Evolutionary conservation across 495 filamentous ascomycete genomes (phyloP), one percentile per base, ranked within the genome.

Genomic region (Viridothelium virens): DNA sequence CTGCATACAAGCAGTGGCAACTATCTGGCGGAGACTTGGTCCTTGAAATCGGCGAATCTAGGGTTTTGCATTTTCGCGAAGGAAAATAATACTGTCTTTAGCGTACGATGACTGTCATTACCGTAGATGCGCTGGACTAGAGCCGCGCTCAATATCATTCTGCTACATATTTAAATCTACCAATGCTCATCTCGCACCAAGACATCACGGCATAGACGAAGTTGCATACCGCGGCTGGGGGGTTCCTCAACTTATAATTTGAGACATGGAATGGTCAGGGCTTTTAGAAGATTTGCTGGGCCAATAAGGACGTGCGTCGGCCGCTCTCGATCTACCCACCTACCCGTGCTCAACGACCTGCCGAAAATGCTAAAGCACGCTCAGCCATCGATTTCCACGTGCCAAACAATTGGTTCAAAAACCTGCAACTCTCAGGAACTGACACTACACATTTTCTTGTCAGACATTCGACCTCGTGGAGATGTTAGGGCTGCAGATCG

Each of bases 51-150:
- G 53, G 31, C 11, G 18, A 18, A 25, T 25, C 36, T 36, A n/a
- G 3, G 25, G 53, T 5, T 36, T 59, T 59, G 53, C 25, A 59
- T 36, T 6, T 33, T 59, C 36, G 3, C 7, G 53, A 36, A 31
- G 53, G 18, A 36, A 59, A 36, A 34, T 59, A 59, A 59, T 59
- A 6, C 53, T 59, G 53, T 59, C 53, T 18, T 31, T 59, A n/a
- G 7, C 53, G 53, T 2, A 59, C 31, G 6, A 36, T 36, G 6
- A 59, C 53, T 34, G 53, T 59, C 53, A 59, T 36, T 59, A 59
- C 53, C 14, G 53, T 7, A 36, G 53, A 10, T 14, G 7, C 18
- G 14, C 31, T 36, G 36, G 53, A 59, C 36, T 59, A 59, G 53
- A 59, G 53, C 6, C 36, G 53, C 5, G 48, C 53, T 31, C 53